Base-by-base conservation (phyloP, 768 basidiomycete genomes). In the Podaxis mareebaensis region DNA sequence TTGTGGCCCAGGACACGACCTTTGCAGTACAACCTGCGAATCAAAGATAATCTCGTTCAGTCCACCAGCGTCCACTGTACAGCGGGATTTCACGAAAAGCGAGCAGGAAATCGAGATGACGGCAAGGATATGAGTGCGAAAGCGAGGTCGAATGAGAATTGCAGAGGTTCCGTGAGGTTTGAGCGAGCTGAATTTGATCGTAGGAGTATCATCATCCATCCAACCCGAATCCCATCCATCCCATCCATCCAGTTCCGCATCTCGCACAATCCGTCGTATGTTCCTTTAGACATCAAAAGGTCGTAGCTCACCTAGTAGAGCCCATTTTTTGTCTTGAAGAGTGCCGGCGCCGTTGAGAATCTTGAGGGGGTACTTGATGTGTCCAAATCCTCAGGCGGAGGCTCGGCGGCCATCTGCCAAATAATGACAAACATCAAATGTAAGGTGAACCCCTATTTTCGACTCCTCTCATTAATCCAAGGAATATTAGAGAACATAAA, bases 1-100 rank as follows among this genome's bases (percentile, higher is more conserved):
- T 98, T 98, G 92, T 96, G 93, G 68, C 96, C 95, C 72, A 98
- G 84, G 75, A 99, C 89, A 72, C 97, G 95, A 77, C 94, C 97
- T 85, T 97, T 99, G 79, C 79, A 77, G 86, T 97, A 96, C 73
- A 97, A 87, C 86, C 96, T 96, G 75, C 40, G 66, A 61, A 60
- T 30, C 53, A 68, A 61, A 66, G 22, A 65, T 60, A 64, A 24
- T 39, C 30, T 60, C 51, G 53, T 60, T 71, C 63, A 70, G 68
- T 57, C 67, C 26, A 60, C 58, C 42, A 60, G 36, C 39, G 54
- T 64, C 58, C 54, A 64, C 22, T 2, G 20, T 20, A 22, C n/a
- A 46, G 20, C 44, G 15, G 22, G 36, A 60, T 46, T 44, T 17
- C 33, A 40, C 33, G 24, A 11, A 40, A n/a, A 28, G 53, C 26